phyloP scores from a whole-genome alignment of 768 basidiomycete species.

The Melanogaster broomeanus region DNA sequence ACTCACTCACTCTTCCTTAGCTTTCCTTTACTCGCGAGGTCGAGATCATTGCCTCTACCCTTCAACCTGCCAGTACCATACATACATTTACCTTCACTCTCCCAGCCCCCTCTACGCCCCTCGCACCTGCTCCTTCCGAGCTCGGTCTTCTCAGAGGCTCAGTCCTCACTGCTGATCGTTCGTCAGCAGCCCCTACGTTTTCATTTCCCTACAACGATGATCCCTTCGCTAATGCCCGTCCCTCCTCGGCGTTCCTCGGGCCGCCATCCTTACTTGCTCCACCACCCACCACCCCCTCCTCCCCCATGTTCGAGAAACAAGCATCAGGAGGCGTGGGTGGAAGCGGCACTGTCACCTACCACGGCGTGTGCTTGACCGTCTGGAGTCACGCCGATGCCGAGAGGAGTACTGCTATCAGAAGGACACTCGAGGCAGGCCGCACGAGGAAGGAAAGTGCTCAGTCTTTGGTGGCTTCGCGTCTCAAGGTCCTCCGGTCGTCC shows the following conservation, averaged over 20 bases:
- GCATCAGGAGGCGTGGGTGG: slow-evolving; percentile 38
- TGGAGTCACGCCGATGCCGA: slow-evolving; percentile 96
- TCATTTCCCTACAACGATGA: slow-evolving; percentile 76
- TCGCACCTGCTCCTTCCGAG: slow-evolving; percentile 73
- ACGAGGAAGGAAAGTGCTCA: slow-evolving; percentile 81
- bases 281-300: slow-evolving; percentile 24
- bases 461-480: slow-evolving; percentile 64
- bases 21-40: slow-evolving; percentile 91
- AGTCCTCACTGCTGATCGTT: slow-evolving; percentile 66
- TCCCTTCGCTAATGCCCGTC: slow-evolving; percentile 65
- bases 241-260: slow-evolving; percentile 79
- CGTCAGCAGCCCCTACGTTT: slow-evolving; percentile 66
- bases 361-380: slow-evolving; percentile 91
- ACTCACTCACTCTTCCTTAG: slow-evolving; percentile 36
- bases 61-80: slow-evolving; percentile 90
- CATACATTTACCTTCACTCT: slow-evolving; percentile 91
- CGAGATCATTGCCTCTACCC: slow-evolving; percentile 92
- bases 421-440: slow-evolving; percentile 77
- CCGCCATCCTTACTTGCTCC: slow-evolving; percentile 63
- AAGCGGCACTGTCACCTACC: slow-evolving; percentile 58
- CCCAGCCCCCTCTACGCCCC: slow-evolving; percentile 72
- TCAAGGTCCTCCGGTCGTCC: slow-evolving; percentile 65
- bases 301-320: slow-evolving; percentile 35
- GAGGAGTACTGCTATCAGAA: slow-evolving; percentile 79
- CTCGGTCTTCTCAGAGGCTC: slow-evolving; percentile 63